Percentiles rank a stretch among this genome's conserved stretches.
Evolutionary conservation across 2,329 filamentous ascomycete species (phyloP).

Genomic region (Calonectria pseudoturangicola): DNA sequence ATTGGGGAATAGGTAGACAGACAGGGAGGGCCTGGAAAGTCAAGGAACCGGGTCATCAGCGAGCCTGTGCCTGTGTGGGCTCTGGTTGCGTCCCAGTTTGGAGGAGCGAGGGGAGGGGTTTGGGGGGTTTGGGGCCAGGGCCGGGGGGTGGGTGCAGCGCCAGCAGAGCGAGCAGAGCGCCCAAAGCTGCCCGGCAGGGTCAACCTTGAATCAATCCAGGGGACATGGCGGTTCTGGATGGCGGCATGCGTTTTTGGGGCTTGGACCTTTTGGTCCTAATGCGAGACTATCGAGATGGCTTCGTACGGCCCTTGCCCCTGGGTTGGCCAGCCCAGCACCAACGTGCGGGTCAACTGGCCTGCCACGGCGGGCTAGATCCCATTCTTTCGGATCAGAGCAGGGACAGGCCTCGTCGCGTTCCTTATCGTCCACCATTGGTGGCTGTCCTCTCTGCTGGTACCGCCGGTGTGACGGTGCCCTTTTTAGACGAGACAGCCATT

Average conservation of each 20-base stretch:
- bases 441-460: constrained; percentile 11
- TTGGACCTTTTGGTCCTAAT: constrained; percentile 45
- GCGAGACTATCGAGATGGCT: constrained; percentile 53
- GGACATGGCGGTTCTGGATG: constrained; percentile 26
- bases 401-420: constrained; percentile 16
- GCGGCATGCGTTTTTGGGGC: constrained; percentile 32
- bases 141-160: background rate
- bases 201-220: constrained; percentile 23
- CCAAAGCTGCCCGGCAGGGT: background rate
- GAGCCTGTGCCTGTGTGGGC: too few relatives aligned
- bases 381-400: constrained; percentile 34
- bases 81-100: constrained; percentile 2
- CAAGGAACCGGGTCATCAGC: constrained; percentile 12
- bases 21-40: constrained; percentile 26
- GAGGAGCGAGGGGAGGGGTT: constrained; percentile 1
- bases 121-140: background rate
- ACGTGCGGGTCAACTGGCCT: constrained; percentile 39
- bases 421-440: background rate
- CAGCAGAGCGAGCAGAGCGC: background rate
- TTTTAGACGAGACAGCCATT: constrained; percentile 15
- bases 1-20: constrained; percentile 12
- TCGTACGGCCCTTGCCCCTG: constrained; percentile 31
- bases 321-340: constrained; percentile 4
- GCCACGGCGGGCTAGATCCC: constrained; percentile 16
- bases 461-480: constrained; percentile 6